A percentile compares a stretch with the other conserved stretches of the same genome.
phyloP scores from a whole-genome alignment of 164 flowering plant genomes.

The Akebia trifoliata region DNA sequence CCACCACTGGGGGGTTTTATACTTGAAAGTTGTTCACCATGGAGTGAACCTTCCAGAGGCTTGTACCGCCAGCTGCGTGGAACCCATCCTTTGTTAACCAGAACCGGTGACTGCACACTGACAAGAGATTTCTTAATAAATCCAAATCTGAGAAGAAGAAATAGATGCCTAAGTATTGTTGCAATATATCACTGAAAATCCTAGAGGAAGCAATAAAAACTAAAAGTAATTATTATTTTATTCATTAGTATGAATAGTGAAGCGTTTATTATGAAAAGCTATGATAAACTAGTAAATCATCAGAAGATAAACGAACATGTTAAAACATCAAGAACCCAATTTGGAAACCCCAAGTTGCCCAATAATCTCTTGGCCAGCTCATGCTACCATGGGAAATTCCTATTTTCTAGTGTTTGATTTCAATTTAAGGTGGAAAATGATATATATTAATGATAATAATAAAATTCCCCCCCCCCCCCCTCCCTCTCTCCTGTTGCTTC shows the following conservation, averaged over 20 bases:
- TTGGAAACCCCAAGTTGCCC: background rate
- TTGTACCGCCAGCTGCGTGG: slow-evolving; percentile 89
- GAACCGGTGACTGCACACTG: slow-evolving; percentile 73
- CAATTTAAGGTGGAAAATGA: too few species aligned
- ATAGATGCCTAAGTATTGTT: too few species aligned
- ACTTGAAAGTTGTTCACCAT: slow-evolving; percentile 26
- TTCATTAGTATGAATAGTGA: background rate
- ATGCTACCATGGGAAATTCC: too few species aligned
- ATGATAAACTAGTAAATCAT: background rate
- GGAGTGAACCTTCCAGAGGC: slow-evolving; percentile 23
- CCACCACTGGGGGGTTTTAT: slow-evolving; percentile 14
- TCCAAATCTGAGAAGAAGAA: slow-evolving; percentile 1
- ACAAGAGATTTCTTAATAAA: slow-evolving; percentile 29
- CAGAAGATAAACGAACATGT: background rate
- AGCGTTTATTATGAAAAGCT: background rate
- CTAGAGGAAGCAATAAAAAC: background rate
- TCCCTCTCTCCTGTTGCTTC: too few species aligned
- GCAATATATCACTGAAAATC: background rate
- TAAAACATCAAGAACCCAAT: background rate
- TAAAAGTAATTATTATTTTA: background rate
- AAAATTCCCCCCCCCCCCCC: too few species aligned
- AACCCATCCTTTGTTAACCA: slow-evolving; percentile 97
- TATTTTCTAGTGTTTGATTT: too few species aligned
- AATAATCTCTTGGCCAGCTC: background rate
- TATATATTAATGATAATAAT: too few species aligned